Evolutionary conservation across 208 protist genomes (phyloP).

Genomic region (Trypanosoma theileri): DNA sequence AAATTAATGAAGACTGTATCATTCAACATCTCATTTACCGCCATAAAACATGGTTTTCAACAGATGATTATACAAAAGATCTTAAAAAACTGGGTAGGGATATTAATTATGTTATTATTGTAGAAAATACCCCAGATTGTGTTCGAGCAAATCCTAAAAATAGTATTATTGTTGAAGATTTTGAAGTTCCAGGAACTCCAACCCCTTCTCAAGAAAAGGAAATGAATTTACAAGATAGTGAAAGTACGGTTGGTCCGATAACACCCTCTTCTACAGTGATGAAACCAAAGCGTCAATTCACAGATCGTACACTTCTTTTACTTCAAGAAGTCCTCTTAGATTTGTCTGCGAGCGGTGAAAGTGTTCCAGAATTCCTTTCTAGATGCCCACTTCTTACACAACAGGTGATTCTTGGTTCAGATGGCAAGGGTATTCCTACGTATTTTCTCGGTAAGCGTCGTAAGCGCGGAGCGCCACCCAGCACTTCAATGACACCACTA

Average conservation of each 20-base stretch:
- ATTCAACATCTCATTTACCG: slow-evolving; percentile 84
- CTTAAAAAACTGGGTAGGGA: slow-evolving; percentile 72
- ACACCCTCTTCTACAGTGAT: slow-evolving; percentile 7
- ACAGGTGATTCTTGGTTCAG: slow-evolving; percentile 52
- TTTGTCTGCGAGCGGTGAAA: slow-evolving; percentile 61
- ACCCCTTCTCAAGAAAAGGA: slow-evolving; percentile 8
- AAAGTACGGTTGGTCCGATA: not conserved
- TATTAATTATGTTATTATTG: slow-evolving; percentile 80
- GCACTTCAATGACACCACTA: not conserved
- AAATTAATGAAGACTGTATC: slow-evolving; percentile 84
- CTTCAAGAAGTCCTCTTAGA: slow-evolving; percentile 69
- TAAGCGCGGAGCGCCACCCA: slow-evolving; percentile 37
- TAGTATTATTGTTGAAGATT: slow-evolving; percentile 86
- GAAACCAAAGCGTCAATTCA: slow-evolving; percentile 42
- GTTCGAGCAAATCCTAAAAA: slow-evolving; percentile 79
- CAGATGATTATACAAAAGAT: slow-evolving; percentile 86
- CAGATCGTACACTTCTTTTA: slow-evolving; percentile 74
- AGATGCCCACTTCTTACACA: slow-evolving; percentile 63
- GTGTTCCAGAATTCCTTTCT: slow-evolving; percentile 79
- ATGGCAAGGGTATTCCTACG: slow-evolving; percentile 67
- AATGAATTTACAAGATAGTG: not conserved
- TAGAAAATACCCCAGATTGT: slow-evolving; percentile 89
- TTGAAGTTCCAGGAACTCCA: slow-evolving; percentile 50
- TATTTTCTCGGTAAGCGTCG: slow-evolving; percentile 74
- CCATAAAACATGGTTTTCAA: slow-evolving; percentile 73